Conservation (phyloP, 1,139 yeast genomes). For the Pichia sp. region DNA sequence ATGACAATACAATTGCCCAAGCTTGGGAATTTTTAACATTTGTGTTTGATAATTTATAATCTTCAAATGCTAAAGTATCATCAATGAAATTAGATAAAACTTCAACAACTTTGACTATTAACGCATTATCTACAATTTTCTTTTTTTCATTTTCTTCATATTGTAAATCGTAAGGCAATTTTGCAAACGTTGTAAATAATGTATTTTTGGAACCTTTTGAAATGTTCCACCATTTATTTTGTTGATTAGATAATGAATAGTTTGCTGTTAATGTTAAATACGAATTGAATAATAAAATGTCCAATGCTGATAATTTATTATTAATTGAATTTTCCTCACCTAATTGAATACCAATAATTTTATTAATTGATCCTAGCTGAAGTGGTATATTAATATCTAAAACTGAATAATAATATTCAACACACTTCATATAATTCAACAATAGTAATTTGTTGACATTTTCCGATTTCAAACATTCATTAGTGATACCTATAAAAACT, state of each 20-base stretch:
- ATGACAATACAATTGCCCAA: slow-evolving; percentile 24
- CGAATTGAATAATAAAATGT: slow-evolving; percentile 48
- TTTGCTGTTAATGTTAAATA: slow-evolving; percentile 28
- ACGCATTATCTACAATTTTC: slow-evolving; percentile 13
- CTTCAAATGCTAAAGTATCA: slow-evolving; percentile 21
- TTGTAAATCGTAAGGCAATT: slow-evolving; percentile 24
- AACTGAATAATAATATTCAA: slow-evolving; percentile 18
- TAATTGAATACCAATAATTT: slow-evolving; percentile 11
- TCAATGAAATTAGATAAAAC: slow-evolving; percentile 23
- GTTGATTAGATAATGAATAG: slow-evolving; percentile 14
- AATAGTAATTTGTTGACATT: slow-evolving; percentile 35
- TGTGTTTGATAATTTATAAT: slow-evolving; percentile 12
- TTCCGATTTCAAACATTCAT: slow-evolving; percentile 30
- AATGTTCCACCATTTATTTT: slow-evolving; percentile 28
- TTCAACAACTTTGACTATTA: slow-evolving; percentile 18
- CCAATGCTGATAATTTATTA: slow-evolving; percentile 39
- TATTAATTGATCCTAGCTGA: slow-evolving; percentile 17
- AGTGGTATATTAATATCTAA: slow-evolving; percentile 18
- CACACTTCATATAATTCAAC: slow-evolving; percentile 24
- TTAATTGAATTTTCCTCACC: not conserved
- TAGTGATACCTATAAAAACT: slow-evolving; percentile 33
- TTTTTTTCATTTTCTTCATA: slow-evolving; percentile 12
- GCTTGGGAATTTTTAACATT: slow-evolving; percentile 21
- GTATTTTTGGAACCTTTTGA: slow-evolving; percentile 21
- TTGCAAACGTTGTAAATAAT: slow-evolving; percentile 25